Conservation (phyloP, 306 rosid genomes). For the Cajanus cajan region DNA sequence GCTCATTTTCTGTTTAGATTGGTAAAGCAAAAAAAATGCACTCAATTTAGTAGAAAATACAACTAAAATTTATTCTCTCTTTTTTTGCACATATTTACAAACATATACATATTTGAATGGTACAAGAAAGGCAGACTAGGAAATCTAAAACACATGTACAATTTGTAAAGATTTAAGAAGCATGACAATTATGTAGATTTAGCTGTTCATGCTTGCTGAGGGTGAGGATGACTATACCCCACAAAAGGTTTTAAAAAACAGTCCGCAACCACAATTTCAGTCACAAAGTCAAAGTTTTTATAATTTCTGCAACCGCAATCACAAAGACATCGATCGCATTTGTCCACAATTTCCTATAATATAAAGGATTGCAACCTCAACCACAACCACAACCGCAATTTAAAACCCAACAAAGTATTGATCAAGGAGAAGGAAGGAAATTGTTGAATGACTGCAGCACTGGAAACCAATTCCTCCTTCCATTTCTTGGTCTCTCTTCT, state of each 20-base stretch:
- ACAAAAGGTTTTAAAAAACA: neutral
- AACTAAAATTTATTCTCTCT: neutral
- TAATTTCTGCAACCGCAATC: neutral
- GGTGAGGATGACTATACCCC: neutral
- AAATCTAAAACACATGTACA: neutral
- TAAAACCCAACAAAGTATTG: conserved; percentile 11
- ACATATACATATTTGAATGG: neutral
- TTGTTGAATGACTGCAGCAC: conserved; percentile 59
- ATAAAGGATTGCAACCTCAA: neutral
- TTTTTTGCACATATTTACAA: neutral
- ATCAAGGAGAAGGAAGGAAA: conserved; percentile 56
- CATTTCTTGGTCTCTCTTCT: conserved; percentile 47
- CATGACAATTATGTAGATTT: neutral
- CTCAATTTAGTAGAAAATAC: neutral
- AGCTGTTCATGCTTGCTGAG: neutral
- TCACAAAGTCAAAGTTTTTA: neutral
- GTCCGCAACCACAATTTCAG: neutral
- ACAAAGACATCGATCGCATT: neutral
- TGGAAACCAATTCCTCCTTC: conserved; percentile 64
- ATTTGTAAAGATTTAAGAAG: neutral
- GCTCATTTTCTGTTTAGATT: neutral
- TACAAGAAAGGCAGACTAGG: neutral
- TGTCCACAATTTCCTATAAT: neutral
- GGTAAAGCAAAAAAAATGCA: neutral
- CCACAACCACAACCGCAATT: neutral